Conservation (phyloP, 2,329 filamentous ascomycete species). For the Microthyrium microscopicum region DNA sequence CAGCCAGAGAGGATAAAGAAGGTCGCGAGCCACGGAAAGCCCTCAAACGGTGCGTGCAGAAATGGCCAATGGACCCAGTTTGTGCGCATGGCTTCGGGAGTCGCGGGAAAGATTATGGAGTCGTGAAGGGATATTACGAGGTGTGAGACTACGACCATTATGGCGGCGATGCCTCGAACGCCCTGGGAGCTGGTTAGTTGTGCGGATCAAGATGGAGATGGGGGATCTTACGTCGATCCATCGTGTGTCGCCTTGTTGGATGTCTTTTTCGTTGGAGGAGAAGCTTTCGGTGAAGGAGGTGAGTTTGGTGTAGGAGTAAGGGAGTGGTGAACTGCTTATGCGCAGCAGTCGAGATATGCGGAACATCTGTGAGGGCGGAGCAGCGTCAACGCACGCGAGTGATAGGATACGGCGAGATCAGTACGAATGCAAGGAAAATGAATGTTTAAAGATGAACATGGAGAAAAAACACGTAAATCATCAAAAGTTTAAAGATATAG, state of each 20-base stretch:
- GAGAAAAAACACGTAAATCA: too few species aligned
- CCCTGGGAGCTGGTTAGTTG: conserved; percentile 1
- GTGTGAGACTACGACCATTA: conserved; percentile 7
- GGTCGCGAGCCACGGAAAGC: conserved; percentile 37
- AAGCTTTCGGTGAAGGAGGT: too few species aligned
- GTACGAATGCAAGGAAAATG: too few species aligned
- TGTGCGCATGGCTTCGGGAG: background rate
- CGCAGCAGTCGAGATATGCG: too few species aligned
- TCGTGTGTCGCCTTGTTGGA: conserved; percentile 1
- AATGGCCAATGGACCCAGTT: conserved; percentile 25
- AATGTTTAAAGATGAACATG: too few species aligned
- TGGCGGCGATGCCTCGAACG: conserved; percentile 6
- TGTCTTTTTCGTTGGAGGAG: too few species aligned
- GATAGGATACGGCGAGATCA: too few species aligned
- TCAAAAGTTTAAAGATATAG: too few species aligned
- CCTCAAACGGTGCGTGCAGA: conserved; percentile 39
- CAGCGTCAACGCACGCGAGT: too few species aligned
- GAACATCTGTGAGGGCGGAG: too few species aligned
- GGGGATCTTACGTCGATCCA: background rate
- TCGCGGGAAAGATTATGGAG: background rate
- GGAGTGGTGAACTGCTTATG: too few species aligned
- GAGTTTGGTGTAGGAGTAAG: too few species aligned
- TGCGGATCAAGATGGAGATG: background rate
- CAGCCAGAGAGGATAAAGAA: conserved; percentile 40
- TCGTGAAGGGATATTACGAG: conserved; percentile 1